phyloP scores from a whole-genome alignment of 78 protist species.

The Isochrysis galbana region DNA sequence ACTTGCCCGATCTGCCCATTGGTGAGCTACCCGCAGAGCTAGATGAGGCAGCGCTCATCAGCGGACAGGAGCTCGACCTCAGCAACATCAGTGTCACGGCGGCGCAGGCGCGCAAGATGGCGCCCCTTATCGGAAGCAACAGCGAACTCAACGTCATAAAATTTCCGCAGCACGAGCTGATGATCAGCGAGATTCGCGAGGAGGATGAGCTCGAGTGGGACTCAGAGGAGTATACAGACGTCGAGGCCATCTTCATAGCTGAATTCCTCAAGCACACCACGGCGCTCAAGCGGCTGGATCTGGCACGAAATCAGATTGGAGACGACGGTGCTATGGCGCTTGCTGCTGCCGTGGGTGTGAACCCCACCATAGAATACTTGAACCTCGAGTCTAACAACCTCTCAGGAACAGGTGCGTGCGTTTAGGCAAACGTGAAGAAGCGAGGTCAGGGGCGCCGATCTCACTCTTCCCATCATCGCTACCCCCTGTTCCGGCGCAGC shows the following conservation, averaged over 20 bases:
- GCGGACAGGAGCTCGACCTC: neutral
- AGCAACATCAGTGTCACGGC: neutral
- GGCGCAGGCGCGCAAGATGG: neutral
- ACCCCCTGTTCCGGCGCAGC: neutral
- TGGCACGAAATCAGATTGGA: neutral
- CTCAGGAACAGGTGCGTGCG: neutral
- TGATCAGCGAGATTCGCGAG: neutral
- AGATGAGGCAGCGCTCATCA: neutral
- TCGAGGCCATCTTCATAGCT: neutral
- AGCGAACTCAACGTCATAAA: neutral
- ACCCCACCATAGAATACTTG: neutral
- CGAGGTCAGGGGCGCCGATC: neutral
- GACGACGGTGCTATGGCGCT: neutral
- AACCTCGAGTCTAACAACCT: neutral
- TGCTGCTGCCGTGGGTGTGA: neutral
- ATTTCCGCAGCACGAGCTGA: neutral
- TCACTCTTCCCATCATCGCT: neutral
- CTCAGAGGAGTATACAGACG: neutral
- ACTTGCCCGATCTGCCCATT: neutral
- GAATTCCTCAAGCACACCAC: neutral
- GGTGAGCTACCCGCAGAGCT: neutral
- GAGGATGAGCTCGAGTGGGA: constrained; percentile 13
- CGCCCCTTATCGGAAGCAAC: neutral
- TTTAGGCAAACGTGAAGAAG: neutral
- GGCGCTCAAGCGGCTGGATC: neutral